Conservation (phyloP, 2,329 filamentous ascomycete genomes). For the Aureobasidium sp. region DNA sequence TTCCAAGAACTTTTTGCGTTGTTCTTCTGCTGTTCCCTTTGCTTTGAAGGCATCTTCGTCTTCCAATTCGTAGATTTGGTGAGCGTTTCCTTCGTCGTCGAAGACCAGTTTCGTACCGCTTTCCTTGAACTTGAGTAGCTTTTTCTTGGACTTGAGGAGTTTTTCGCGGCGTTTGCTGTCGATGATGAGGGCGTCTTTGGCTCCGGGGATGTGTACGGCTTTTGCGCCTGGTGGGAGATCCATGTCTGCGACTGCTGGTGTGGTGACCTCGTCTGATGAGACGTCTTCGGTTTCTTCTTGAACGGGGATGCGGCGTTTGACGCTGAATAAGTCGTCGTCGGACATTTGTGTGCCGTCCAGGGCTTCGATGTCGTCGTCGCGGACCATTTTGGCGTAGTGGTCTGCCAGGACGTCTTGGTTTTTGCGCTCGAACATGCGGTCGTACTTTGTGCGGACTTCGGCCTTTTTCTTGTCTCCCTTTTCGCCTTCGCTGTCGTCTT, state of each 20-base stretch:
- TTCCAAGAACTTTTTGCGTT: constrained; percentile 69
- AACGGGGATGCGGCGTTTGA: constrained; percentile 75
- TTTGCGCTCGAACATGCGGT: constrained; percentile 94
- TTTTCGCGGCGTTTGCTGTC: constrained; percentile 96
- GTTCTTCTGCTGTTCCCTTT: constrained; percentile 65
- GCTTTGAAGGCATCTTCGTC: constrained; percentile 72
- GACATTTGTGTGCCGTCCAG: constrained; percentile 25
- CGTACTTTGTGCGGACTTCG: constrained; percentile 83
- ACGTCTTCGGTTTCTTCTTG: constrained; percentile 45
- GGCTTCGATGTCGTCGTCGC: constrained; percentile 41
- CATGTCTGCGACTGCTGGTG: constrained; percentile 39
- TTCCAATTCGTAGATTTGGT: constrained; percentile 80
- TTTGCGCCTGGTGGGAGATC: constrained; percentile 40
- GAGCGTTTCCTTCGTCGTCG: constrained; percentile 82
- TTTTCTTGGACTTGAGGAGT: constrained; percentile 83
- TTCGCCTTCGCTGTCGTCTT: constrained; percentile 50
- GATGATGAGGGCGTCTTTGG: constrained; percentile 63
- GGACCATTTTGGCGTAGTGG: constrained; percentile 83
- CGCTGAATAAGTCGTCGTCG: constrained; percentile 73
- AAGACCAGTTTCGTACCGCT: constrained; percentile 79
- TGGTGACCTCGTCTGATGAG: constrained; percentile 27
- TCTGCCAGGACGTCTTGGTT: constrained; percentile 95
- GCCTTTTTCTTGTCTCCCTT: constrained; percentile 47
- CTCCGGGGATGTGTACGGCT: constrained; percentile 57
- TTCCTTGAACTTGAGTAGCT: constrained; percentile 82